phyloP scores from a whole-genome alignment of 441 rosid species.

The Aleurites moluccanus region DNA sequence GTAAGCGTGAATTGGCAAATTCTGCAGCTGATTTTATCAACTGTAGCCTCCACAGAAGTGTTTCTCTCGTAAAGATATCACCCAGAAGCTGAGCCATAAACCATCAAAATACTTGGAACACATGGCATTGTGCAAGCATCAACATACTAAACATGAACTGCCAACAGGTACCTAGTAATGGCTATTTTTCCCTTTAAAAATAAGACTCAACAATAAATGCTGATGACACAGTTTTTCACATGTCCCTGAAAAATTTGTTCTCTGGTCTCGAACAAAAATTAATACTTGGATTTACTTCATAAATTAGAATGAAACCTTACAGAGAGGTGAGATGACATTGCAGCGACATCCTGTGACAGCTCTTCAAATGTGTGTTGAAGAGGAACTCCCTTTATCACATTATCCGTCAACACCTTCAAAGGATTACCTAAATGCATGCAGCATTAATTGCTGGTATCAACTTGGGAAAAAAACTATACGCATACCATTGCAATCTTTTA shows the following conservation, averaged over 20 bases:
- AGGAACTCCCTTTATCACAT: slow-evolving; percentile 41
- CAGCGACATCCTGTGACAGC: slow-evolving; percentile 37
- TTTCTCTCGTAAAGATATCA: slow-evolving; percentile 48
- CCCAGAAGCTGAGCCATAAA: slow-evolving; percentile 45
- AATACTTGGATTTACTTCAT: background rate
- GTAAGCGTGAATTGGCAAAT: slow-evolving; percentile 50
- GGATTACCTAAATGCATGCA: slow-evolving; percentile 44
- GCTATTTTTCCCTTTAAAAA: background rate
- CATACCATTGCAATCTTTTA: background rate
- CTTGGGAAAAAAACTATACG: background rate
- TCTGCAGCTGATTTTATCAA: slow-evolving; percentile 55
- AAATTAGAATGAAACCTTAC: slow-evolving; percentile 37
- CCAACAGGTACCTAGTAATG: background rate
- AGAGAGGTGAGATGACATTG: slow-evolving; percentile 42
- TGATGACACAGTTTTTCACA: background rate
- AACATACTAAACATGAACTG: slow-evolving; percentile 2
- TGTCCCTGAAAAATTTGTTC: background rate
- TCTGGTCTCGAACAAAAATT: background rate
- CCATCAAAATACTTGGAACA: slow-evolving; percentile 24
- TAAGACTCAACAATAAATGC: background rate
- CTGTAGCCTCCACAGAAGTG: slow-evolving; percentile 60
- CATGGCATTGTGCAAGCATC: background rate
- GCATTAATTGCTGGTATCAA: slow-evolving; percentile 12
- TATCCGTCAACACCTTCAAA: slow-evolving; percentile 34
- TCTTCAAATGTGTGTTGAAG: slow-evolving; percentile 35